Conservation (phyloP, 2,329 filamentous ascomycete genomes). For the Colletotrichum brevisporum region DNA sequence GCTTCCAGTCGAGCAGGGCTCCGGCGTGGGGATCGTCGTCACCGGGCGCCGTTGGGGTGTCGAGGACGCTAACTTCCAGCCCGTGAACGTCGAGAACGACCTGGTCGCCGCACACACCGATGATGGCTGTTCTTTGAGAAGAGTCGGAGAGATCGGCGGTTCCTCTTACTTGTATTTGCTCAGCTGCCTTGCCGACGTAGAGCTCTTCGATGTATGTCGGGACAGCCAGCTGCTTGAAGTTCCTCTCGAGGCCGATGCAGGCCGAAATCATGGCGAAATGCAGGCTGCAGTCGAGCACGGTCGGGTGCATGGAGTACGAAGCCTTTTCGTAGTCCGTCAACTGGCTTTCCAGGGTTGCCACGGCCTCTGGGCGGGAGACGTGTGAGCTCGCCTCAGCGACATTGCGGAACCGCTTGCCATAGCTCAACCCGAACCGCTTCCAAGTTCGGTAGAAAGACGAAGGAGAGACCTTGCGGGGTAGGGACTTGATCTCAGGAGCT, state of each 20-base stretch:
- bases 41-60: too few relatives aligned
- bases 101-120: constrained; percentile 9
- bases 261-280: constrained; percentile 48
- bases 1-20: constrained; percentile 28
- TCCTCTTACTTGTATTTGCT: constrained; percentile 1
- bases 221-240: constrained; percentile 10
- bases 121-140: background rate
- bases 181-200: constrained; percentile 12
- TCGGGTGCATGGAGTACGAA: constrained; percentile 53
- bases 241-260: constrained; percentile 16
- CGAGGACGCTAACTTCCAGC: constrained; percentile 5
- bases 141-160: background rate
- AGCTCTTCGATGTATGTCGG: constrained; percentile 27
- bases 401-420: constrained; percentile 45
- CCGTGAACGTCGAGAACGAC: constrained; percentile 30
- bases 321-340: background rate
- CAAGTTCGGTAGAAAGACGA: constrained; percentile 47
- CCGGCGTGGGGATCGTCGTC: constrained; percentile 25
- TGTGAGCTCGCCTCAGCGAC: constrained; percentile 37
- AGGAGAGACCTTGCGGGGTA: constrained; percentile 43
- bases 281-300: constrained; percentile 52
- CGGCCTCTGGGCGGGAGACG: constrained; percentile 5
- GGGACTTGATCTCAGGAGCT: background rate
- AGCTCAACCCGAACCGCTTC: constrained; percentile 48
- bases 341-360: constrained; percentile 10